These are phyloP conservation scores for Botrytis fabae DNA, from an alignment of 2,329 filamentous ascomycete species.

Conservation along the genomic window DNA sequence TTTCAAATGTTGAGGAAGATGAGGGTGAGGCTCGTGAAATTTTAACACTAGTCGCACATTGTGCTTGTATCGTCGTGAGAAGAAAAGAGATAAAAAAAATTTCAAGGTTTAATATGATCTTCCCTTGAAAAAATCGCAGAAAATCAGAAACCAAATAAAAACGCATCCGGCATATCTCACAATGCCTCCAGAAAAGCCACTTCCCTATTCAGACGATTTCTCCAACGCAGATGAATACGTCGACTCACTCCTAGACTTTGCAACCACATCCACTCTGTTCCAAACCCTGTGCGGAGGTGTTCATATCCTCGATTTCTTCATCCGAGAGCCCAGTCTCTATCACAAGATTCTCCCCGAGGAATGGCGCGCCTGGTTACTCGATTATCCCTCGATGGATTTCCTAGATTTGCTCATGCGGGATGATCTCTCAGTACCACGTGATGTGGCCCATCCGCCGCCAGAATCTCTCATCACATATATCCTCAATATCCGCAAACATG, in stretches of 20 bases:
- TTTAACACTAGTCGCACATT: not conserved
- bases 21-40: not conserved
- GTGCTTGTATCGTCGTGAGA: not conserved
- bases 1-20: not conserved
- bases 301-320: constrained; percentile 96
- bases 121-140: not conserved
- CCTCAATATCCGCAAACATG: constrained; percentile 66
- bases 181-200: constrained; percentile 36
- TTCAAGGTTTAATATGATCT: not conserved
- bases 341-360: constrained; percentile 71
- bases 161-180: not conserved
- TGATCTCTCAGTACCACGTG: constrained; percentile 53
- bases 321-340: constrained; percentile 79
- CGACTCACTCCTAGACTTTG: constrained; percentile 73
- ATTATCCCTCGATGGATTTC: constrained; percentile 70
- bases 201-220: constrained; percentile 51
- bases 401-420: constrained; percentile 80
- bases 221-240: constrained; percentile 73
- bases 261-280: constrained; percentile 71
- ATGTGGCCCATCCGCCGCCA: constrained; percentile 30
- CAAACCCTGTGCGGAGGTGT: constrained; percentile 94
- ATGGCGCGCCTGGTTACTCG: constrained; percentile 78
- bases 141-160: not conserved
- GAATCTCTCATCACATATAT: constrained; percentile 70
- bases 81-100: not conserved